Percentiles rank a stretch among this genome's conserved stretches.
Evolutionary conservation across 2,329 filamentous ascomycete genomes (phyloP).

Genomic region (Hypoxylon sp.): DNA sequence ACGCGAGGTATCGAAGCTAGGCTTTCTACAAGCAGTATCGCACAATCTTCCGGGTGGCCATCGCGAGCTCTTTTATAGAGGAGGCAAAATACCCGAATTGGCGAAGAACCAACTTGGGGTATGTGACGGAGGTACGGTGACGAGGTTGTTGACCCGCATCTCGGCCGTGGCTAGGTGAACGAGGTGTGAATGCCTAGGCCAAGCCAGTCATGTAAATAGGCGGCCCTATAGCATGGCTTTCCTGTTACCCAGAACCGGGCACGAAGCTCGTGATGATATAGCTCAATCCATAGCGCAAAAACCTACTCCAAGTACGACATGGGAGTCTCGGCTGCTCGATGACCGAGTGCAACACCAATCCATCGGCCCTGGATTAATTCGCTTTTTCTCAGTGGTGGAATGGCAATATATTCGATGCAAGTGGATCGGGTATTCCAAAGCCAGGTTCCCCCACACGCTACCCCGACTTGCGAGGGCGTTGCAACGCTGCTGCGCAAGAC

Average conservation of each 20-base stretch:
- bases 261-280: slow-evolving; percentile 5
- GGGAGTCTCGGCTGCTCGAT: slow-evolving; percentile 24
- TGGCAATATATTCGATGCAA: slow-evolving; percentile 20
- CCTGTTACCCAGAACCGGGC: slow-evolving; percentile 23
- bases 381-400: slow-evolving; percentile 39
- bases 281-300: slow-evolving; percentile 7
- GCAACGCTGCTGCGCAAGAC: slow-evolving; percentile 4
- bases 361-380: slow-evolving; percentile 11
- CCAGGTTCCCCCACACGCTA: no score
- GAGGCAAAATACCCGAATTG: background rate
- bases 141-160: slow-evolving; percentile 8
- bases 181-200: slow-evolving; percentile 2
- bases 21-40: no score
- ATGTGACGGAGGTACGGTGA: slow-evolving; percentile 3
- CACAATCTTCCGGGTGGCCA: no score
- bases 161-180: slow-evolving; percentile 3
- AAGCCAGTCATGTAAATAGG: slow-evolving; percentile 17
- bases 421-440: no score
- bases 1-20: background rate
- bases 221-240: slow-evolving; percentile 31
- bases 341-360: slow-evolving; percentile 29
- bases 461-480: no score
- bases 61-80: slow-evolving; percentile 4
- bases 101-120: background rate
- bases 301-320: slow-evolving; percentile 12